Conservation (phyloP, 2,329 filamentous ascomycete species). For the Clarireedia monteithiana region DNA sequence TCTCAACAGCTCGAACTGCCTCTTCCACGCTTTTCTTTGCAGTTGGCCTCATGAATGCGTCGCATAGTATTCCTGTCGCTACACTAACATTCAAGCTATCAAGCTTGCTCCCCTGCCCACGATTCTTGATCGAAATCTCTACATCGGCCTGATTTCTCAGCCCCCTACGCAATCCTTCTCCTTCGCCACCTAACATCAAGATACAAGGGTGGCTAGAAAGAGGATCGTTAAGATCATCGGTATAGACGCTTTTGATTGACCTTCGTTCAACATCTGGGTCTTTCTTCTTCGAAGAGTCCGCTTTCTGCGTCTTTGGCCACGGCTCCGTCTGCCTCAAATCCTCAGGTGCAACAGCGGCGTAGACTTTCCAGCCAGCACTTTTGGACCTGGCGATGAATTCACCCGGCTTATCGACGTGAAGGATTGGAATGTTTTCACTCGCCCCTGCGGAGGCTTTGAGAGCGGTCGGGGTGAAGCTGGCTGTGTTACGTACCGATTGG, state of each 20-base stretch:
- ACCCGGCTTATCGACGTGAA: constrained; percentile 58
- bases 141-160: constrained; percentile 60
- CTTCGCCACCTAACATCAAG: constrained; percentile 77
- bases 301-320: too few species aligned
- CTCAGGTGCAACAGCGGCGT: constrained; percentile 57
- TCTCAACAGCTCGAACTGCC: not conserved
- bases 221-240: constrained; percentile 46
- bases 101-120: constrained; percentile 44
- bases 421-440: constrained; percentile 68
- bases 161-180: constrained; percentile 58
- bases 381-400: constrained; percentile 64
- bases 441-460: constrained; percentile 87
- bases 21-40: not conserved
- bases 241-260: constrained; percentile 32
- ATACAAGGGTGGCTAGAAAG: constrained; percentile 59
- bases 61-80: constrained; percentile 69
- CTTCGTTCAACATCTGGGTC: not conserved
- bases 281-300: not conserved
- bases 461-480: constrained; percentile 66
- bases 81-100: constrained; percentile 94
- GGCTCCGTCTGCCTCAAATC: constrained; percentile 22
- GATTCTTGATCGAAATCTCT: constrained; percentile 54
- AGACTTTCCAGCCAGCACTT: constrained; percentile 72
- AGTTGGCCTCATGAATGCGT: constrained; percentile 49
- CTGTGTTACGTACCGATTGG: constrained; percentile 65